Evolutionary conservation across 2,329 filamentous ascomycete genomes (phyloP).

Genomic region (Trichoderma sp.): DNA sequence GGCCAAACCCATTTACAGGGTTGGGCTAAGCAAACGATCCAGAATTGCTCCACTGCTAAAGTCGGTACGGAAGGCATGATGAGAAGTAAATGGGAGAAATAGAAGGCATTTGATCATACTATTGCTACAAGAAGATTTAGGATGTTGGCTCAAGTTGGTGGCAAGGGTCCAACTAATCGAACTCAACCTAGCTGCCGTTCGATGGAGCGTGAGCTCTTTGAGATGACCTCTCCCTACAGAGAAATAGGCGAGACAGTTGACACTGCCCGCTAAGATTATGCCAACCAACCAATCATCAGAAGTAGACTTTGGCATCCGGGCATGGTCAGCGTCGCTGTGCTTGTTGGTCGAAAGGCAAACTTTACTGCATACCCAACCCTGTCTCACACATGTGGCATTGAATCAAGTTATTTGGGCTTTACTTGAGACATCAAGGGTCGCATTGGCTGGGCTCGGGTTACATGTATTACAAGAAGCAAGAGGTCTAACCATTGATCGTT

Average conservation of each 20-base stretch:
- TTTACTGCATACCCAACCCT: neutral
- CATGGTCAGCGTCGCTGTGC: slow-evolving; percentile 18
- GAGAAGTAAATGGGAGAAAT: neutral
- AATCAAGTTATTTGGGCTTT: neutral
- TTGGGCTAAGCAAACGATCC: slow-evolving; percentile 54
- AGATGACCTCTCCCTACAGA: neutral
- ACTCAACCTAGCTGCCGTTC: neutral
- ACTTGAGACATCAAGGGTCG: neutral
- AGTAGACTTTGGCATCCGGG: slow-evolving; percentile 9
- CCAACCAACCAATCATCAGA: neutral
- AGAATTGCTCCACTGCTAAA: slow-evolving; percentile 56
- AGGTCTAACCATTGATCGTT: no score
- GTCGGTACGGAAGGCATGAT: slow-evolving; percentile 45
- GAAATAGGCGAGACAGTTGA: slow-evolving; percentile 2
- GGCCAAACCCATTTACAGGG: slow-evolving; percentile 49
- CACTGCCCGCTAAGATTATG: neutral
- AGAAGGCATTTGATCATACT: neutral
- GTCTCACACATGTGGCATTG: slow-evolving; percentile 9
- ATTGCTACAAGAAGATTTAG: neutral
- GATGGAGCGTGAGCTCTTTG: neutral
- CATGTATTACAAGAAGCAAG: no score
- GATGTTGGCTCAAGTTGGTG: neutral
- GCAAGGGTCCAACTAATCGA: neutral
- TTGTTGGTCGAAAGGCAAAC: neutral
- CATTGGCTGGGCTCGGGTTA: neutral